Evolutionary conservation across 352 stramenopile species (phyloP), one percentile per base, ranked within the genome.

Genomic region (Pythium guiyangense): DNA sequence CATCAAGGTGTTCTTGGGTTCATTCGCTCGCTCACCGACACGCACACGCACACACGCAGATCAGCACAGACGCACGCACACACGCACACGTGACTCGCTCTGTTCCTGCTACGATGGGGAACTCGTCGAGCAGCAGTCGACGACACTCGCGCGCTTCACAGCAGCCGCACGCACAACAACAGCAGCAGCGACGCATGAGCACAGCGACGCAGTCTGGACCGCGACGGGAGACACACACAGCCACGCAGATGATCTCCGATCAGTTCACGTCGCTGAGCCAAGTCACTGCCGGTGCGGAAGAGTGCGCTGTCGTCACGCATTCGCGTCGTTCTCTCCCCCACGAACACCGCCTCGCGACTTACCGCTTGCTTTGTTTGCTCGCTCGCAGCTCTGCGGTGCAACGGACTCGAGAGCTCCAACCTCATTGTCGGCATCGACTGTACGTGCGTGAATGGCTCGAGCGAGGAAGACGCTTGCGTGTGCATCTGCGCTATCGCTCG

Each of bases 381-480:
- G 14, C 1, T 31, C 22, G 15, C 60, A 74, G 84, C 77, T n/a
- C 75, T 94, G 45, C 70, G 84, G 25, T 62, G 69, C 27, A 80
- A 86, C 42, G 86, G 86, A 6, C 76, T 96, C 49, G 84, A 93
- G 66, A 90, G 77, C 57, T 89, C 79, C 71, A 93, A 96, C 57
- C 64, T 96, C 26, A 89, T 96, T 50, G 27, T 96, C 22, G 86
- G 80, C 58, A 78, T 96, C 6, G 86, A 96, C 67, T 94, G 85
- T 94, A 69, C 52, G 80, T 78, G 50, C 11, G 44, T 44, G 31
- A 1, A 11, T 4, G 11, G 8, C 8, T 2, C 8, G 8, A 8
- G 11, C 31, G 31, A 37, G 29, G 29, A n/a, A n/a, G n/a, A n/a
- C 4, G 29, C 29, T 34, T 9, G 29, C 11, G 31, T 37, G 4